Evolutionary conservation across 2,329 filamentous ascomycete genomes (phyloP).

Genomic region (Ambrosiella xylebori): DNA sequence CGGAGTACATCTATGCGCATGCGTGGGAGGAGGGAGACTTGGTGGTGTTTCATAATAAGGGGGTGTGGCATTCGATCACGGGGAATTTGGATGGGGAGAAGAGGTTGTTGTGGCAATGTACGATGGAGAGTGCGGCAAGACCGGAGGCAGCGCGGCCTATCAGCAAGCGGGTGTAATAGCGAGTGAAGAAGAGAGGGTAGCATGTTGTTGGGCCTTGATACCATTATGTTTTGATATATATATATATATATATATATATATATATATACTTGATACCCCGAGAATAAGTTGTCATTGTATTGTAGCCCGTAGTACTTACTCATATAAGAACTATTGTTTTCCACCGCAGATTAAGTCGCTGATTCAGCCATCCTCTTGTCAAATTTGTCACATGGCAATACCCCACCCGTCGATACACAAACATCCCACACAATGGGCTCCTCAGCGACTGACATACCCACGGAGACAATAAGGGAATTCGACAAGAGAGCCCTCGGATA

Average conservation of each 20-base stretch:
- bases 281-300: background rate
- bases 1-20: slow-evolving; percentile 20
- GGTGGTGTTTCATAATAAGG: slow-evolving; percentile 20
- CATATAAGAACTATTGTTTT: background rate
- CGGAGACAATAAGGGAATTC: background rate
- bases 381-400: background rate
- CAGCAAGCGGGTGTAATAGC: background rate
- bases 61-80: slow-evolving; percentile 20
- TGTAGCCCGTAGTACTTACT: background rate
- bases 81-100: slow-evolving; percentile 15
- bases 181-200: background rate
- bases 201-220: slow-evolving; percentile 1
- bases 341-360: background rate
- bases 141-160: slow-evolving; percentile 7
- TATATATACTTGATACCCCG: background rate
- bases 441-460: background rate
- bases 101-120: slow-evolving; percentile 20
- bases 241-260: too few species aligned
- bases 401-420: background rate
- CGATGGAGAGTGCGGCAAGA: slow-evolving; percentile 14
- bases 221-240: background rate
- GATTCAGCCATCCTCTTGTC: background rate
- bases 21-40: slow-evolving; percentile 18
- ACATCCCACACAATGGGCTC: background rate
- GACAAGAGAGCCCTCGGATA: background rate